Evolutionary conservation across 1,284 basidiomycete species (phyloP).

Genomic region (Fomitopsis schrenkii): DNA sequence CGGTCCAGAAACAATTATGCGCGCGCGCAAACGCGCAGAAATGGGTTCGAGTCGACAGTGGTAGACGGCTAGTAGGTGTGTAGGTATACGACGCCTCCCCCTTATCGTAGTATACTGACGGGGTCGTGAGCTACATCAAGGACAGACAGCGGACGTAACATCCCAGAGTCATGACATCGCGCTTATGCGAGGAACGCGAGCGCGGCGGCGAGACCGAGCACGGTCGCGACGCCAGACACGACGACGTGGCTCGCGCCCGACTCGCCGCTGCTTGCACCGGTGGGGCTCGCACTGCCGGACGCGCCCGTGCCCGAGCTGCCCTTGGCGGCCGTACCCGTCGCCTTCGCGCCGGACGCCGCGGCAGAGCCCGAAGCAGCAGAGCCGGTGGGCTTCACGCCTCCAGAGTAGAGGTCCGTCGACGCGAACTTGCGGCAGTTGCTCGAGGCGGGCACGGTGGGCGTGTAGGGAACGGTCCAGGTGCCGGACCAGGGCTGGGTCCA

Average conservation of each 20-base stretch:
- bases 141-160: not conserved
- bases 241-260: constrained; percentile 13
- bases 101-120: not conserved
- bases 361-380: constrained; percentile 25
- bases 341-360: constrained; percentile 11
- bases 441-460: constrained; percentile 51
- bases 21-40: not conserved
- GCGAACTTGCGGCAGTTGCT: constrained; percentile 60
- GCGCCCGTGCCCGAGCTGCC: constrained; percentile 15
- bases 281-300: not conserved
- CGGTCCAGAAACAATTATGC: constrained; percentile 1
- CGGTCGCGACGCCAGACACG: constrained; percentile 24
- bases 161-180: not conserved
- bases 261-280: constrained; percentile 8
- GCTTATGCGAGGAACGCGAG: constrained; percentile 40
- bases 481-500: constrained; percentile 61
- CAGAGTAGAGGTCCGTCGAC: constrained; percentile 48
- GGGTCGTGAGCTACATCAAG: not conserved
- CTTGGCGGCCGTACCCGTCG: constrained; percentile 4
- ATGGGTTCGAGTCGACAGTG: not conserved
- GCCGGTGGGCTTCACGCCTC: constrained; percentile 30
- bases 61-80: not conserved
- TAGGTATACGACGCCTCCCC: not conserved
- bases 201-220: constrained; percentile 41
- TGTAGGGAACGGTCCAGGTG: constrained; percentile 59